Conservation (phyloP, 2,329 filamentous ascomycete species). For the Venturia carpophila region DNA sequence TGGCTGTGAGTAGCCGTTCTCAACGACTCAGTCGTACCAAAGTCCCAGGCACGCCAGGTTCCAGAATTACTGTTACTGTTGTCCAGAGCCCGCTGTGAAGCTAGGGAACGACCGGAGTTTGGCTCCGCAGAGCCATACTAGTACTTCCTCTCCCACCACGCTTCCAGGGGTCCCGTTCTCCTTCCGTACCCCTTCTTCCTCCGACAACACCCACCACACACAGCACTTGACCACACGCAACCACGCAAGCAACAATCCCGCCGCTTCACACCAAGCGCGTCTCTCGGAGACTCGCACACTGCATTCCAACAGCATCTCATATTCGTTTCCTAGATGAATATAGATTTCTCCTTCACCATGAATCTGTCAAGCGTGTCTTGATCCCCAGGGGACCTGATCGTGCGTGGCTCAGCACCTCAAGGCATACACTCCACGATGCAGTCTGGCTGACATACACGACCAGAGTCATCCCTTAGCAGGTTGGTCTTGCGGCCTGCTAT, state of each 20-base stretch:
- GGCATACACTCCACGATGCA: background rate
- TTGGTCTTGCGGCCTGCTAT: background rate
- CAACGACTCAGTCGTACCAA: background rate
- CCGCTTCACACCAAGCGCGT: background rate
- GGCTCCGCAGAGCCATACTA: background rate
- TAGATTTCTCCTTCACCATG: background rate
- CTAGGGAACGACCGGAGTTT: background rate
- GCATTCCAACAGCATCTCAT: background rate
- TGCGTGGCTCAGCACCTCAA: background rate
- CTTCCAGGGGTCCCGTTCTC: background rate
- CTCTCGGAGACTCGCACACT: background rate
- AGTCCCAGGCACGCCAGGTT: too few relatives aligned
- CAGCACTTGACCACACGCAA: too few relatives aligned
- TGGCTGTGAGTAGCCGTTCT: too few relatives aligned
- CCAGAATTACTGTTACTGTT: background rate
- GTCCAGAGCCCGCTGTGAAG: background rate
- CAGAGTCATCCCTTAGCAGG: slow-evolving; percentile 6
- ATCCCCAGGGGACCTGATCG: slow-evolving; percentile 1
- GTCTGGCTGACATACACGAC: background rate
- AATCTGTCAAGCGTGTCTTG: background rate
- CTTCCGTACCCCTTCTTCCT: background rate
- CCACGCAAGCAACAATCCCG: background rate
- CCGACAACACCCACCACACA: too few relatives aligned
- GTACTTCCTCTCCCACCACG: background rate
- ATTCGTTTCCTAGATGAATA: slow-evolving; percentile 9